Conservation (phyloP, 345 rosid species). For the Aegle marmelos region DNA sequence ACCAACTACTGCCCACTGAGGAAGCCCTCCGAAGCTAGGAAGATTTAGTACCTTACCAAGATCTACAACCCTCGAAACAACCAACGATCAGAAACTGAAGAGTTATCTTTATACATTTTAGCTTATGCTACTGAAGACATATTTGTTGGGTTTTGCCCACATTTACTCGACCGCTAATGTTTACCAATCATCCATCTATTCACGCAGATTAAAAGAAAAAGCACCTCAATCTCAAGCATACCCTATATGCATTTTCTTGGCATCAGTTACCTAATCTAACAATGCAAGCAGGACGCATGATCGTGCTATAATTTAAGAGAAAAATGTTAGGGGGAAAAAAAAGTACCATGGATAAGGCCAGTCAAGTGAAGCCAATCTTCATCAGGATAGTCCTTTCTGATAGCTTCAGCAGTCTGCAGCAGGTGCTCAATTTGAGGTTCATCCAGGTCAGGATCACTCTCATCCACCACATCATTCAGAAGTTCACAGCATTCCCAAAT, state of each 20-base stretch:
- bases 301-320: not conserved
- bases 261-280: too few relatives aligned
- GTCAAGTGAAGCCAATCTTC: slow-evolving; percentile 69
- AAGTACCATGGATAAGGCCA: slow-evolving; percentile 58
- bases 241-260: too few relatives aligned
- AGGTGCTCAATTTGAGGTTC: slow-evolving; percentile 67
- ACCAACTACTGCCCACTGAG: slow-evolving; percentile 97
- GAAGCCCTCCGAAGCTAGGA: slow-evolving; percentile 73
- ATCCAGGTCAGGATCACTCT: slow-evolving; percentile 73
- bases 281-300: too few relatives aligned
- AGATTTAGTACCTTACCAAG: slow-evolving; percentile 82
- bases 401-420: slow-evolving; percentile 67
- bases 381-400: slow-evolving; percentile 53
- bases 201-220: too few relatives aligned
- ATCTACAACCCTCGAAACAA: slow-evolving; percentile 34
- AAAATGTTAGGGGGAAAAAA: not conserved
- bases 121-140: not conserved
- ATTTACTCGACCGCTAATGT: too few relatives aligned
- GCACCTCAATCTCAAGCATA: too few relatives aligned
- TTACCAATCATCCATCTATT: too few relatives aligned
- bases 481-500: slow-evolving; percentile 77
- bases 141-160: too few relatives aligned
- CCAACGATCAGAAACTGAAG: not conserved
- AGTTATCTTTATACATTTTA: too few relatives aligned
- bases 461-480: slow-evolving; percentile 61